Base-by-base conservation (phyloP, 1,284 basidiomycete genomes). In the Tremellales sp. region DNA sequence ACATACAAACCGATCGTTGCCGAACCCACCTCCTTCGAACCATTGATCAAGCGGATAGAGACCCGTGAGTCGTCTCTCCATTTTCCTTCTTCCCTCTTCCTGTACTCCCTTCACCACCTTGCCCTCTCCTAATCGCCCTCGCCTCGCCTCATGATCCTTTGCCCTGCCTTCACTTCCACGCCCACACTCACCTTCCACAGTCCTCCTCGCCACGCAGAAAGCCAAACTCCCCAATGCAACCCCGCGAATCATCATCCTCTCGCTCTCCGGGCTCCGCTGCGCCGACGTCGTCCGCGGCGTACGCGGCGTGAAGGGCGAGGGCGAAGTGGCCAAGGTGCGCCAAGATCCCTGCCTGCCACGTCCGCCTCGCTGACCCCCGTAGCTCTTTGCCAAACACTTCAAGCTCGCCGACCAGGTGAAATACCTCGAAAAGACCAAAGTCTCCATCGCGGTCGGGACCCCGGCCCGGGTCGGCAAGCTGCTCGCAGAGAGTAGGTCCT, bases 381-480 rank as follows among this genome's bases (percentile, higher is more conserved):
- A 71, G 72, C 63, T 74, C 16, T 74, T 74, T 40, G 73, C 73
- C 3, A 74, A 74, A 41, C 73, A 74, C 50, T 70, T 74, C 56
- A 74, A 74, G 43, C 43, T 69, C 22, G 59, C 64, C 5, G 73
- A 74, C 25, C 73, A 74, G 53, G 60, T 68, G 40, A 69, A 70
- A 41, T 71, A 71, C 49, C 63, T 74, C 34, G 53, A 58, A 10
- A 60, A 64, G 33, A 74, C 70, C 18, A 65, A 62, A 34, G 60
- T 72, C 7, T 65, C 68, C 9, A 65, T 74, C 35, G 73, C 71
- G 2, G 73, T 73, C 18, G 73, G 73, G 7, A 74, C 73, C 5
- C 73, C 73, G 0, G 70, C 66, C 19, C 54, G 73, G 16, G 65
- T 74, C 4, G 70, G 65, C 29, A 72, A 72, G 53, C 63, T 74